A percentile compares a stretch with the other conserved stretches of the same genome.
These are phyloP conservation scores for Acacia concinna DNA, from an alignment of 331 rosid species.

Conservation along the genomic window DNA sequence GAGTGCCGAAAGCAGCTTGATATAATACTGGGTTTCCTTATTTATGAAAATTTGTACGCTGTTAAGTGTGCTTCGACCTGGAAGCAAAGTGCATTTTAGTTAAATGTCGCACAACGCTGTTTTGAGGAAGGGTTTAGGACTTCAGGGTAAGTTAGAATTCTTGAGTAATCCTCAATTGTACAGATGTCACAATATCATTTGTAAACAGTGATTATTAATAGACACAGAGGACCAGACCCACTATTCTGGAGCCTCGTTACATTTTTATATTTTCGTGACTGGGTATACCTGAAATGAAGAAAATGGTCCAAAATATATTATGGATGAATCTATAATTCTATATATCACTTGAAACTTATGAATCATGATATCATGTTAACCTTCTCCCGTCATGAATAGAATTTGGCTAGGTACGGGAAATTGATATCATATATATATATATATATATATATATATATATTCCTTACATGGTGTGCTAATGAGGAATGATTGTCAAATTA, in stretches of 20 bases:
- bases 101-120: background rate
- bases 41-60: background rate
- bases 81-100: slow-evolving; percentile 11
- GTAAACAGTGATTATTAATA: too few species aligned
- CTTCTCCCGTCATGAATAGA: background rate
- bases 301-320: background rate
- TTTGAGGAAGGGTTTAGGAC: background rate
- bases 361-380: background rate
- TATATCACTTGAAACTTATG: background rate
- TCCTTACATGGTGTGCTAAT: background rate
- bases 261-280: too few species aligned
- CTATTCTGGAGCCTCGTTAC: too few species aligned
- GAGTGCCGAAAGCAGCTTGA: slow-evolving; percentile 1
- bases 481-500: slow-evolving; percentile 8
- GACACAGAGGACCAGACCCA: too few species aligned
- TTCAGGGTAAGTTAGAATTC: too few species aligned
- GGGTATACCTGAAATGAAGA: background rate
- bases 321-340: background rate
- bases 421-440: background rate
- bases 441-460: too few species aligned
- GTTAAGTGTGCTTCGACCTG: background rate
- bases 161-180: too few species aligned
- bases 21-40: slow-evolving; percentile 3
- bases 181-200: too few species aligned
- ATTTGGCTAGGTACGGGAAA: background rate